phyloP scores from a whole-genome alignment of 1,139 yeast species.

The Candida glucosophila region DNA sequence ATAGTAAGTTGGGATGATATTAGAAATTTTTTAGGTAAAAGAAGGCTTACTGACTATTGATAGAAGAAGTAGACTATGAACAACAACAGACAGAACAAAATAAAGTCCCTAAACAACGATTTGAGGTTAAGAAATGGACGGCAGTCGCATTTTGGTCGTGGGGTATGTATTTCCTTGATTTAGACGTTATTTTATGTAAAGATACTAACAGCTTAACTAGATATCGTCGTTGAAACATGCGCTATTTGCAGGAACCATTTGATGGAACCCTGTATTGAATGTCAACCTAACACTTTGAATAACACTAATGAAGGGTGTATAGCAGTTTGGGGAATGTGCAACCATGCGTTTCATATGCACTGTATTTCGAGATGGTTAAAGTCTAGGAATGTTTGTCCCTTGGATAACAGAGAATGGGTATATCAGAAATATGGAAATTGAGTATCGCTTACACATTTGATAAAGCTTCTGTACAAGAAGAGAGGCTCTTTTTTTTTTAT shows the following conservation, averaged over 20 bases:
- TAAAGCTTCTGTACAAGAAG: constrained; percentile 1
- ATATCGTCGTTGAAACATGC: constrained; percentile 90
- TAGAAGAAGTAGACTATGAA: constrained; percentile 3
- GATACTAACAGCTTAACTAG: constrained; percentile 23
- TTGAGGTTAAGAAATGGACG: constrained; percentile 69
- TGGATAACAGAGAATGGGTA: constrained; percentile 93
- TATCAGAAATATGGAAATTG: constrained; percentile 66
- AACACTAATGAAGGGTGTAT: constrained; percentile 74
- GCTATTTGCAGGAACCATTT: constrained; percentile 97
- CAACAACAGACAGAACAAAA: constrained; percentile 3
- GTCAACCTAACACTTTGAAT: constrained; percentile 75
- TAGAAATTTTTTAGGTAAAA: background rate
- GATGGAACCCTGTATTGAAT: constrained; percentile 98
- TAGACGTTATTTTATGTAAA: background rate
- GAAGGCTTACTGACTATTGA: constrained; percentile 7
- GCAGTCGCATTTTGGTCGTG: constrained; percentile 99
- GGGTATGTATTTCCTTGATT: constrained; percentile 43
- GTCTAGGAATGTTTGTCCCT: constrained; percentile 95
- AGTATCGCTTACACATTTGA: no score
- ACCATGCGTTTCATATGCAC: constrained; percentile 91
- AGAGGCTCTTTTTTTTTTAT: background rate
- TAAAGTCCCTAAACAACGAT: constrained; percentile 23
- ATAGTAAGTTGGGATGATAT: constrained; percentile 13
- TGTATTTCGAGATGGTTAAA: constrained; percentile 95
- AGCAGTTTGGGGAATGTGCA: constrained; percentile 97